These are phyloP conservation scores for Chrysopogon serrulatus DNA, from an alignment of 176 grass and related monocot genomes.

Conservation along the genomic window DNA sequence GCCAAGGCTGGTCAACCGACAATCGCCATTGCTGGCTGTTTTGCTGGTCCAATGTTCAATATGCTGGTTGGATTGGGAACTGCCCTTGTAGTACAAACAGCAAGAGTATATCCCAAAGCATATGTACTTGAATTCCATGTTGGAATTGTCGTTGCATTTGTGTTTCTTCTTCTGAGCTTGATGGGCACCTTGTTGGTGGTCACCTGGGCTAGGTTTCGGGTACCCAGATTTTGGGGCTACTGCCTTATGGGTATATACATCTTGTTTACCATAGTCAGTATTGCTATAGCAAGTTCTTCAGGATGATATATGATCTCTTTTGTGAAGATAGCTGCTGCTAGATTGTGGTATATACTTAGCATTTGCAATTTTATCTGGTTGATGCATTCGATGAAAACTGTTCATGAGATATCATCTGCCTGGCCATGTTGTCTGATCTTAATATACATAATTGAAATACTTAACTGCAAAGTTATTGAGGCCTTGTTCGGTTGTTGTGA, in stretches of 20 bases:
- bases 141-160: conserved; percentile 86
- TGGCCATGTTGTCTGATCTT: background rate
- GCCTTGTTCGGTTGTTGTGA: too few species aligned
- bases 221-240: conserved; percentile 78
- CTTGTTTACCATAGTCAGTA: conserved; percentile 63
- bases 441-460: background rate
- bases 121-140: conserved; percentile 79
- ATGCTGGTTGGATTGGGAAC: conserved; percentile 87
- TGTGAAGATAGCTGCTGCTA: background rate
- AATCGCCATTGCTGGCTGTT: conserved; percentile 90
- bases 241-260: conserved; percentile 76
- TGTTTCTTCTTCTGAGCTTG: conserved; percentile 86
- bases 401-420: background rate
- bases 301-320: conserved; percentile 28
- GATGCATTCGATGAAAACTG: background rate
- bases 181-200: conserved; percentile 81
- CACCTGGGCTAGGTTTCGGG: conserved; percentile 76
- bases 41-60: conserved; percentile 96
- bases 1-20: conserved; percentile 67
- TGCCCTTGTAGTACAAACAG: conserved; percentile 75
- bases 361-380: background rate
- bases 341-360: background rate
- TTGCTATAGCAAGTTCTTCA: conserved; percentile 48
- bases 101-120: conserved; percentile 64
- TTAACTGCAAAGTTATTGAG: background rate